Base-by-base conservation (phyloP, 2,329 filamentous ascomycete genomes). In the Hypoxylon sp. region DNA sequence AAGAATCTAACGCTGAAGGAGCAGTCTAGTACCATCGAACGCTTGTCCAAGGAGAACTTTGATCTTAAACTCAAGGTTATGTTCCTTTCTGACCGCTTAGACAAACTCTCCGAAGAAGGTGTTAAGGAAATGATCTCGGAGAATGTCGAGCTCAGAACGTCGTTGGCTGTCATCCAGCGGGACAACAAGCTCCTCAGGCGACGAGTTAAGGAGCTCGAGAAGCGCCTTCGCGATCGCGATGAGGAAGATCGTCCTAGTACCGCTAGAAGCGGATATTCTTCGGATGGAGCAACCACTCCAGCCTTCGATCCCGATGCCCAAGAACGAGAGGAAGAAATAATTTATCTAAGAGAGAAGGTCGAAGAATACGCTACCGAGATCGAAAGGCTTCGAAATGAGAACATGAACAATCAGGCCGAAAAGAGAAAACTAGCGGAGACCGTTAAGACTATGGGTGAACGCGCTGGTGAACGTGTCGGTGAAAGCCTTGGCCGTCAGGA, bases 111-210 rank as follows among this genome's bases (percentile, higher is more conserved):
- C 1, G 95, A 98, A 78, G 95, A 98, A 81, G 94, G 94, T 70
- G 91, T 99, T 78, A 97, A 97, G 81, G 95, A 98, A 78, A 97
- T 98, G 91, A 97, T 98, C 74, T 94, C 93, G 48, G 95, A 98
- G 80, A 99, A 98, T 75, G 95, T 98, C 3, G 94, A 98, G 77
- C 86, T 98, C 52, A 96, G 97, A 80, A 97, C 95, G 0, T 93
- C 93, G 67, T 88, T 98, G 48, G 90, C 95, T 2, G 93, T 96
- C 36, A 86, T 96, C 63, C 93, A 97, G 79, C 93, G 97, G 70
- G 96, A 99, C 75, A 96, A 93, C 77, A 96, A 97, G 78, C 85
- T 90, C 19, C 80, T 98, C 61, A 90, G 93, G 21, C 90, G 91
- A 68, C 90, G 92, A 71, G 86, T 97, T 63, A 93, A 94, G 75